Evolutionary conservation across 2,329 filamentous ascomycete genomes (phyloP), one percentile per base, ranked within the genome.

Genomic region (Alternaria atra): DNA sequence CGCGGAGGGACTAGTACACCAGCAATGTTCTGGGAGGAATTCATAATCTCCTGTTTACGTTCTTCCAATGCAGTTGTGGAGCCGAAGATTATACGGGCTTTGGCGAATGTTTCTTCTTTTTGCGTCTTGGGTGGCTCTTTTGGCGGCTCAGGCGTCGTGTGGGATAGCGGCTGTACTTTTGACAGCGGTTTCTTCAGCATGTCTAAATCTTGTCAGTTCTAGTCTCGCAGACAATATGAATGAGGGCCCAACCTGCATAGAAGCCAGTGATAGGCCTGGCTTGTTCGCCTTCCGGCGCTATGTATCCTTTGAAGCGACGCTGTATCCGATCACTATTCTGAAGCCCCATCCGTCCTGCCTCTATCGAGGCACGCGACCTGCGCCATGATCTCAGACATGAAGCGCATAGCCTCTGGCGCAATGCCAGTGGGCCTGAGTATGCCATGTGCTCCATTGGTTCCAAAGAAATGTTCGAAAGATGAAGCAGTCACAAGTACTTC

Each of bases 1-100:
- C 87, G 87, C 0, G 93, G 94, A 2, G 95, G 95, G 5, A 98
- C 90, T 17, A 88, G 80, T 1, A 98, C 86, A 4, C 94, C 94
- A 1, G 91, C 93, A 56, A 97, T 83, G 61, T 88, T 83, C 8
- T 83, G 86, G 51, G 88, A 88, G 63, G 86, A 83, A 13, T 84
- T 81, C 12, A 87, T 81, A 35, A 88, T 84, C 44, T 87, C 84
- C 61, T 88, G 86, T 64, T 85, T 85, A 40, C 90, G 85, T 72
- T 93, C 89, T 37, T 86, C 85, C 1, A 93, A 91, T 0, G 90
- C 88, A 13, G 95, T 85, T 8, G 89, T 87, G 7, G 91, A 91
- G 20, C 93, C 93, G 73, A 99, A 97, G 32, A 97, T 85, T 71
- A 96, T 87, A 44, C 88, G 81, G 54, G 89, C 86, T 72, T 84